These are phyloP conservation scores for Canna indica DNA, from an alignment of 176 grass and related monocot species.

Conservation along the genomic window DNA sequence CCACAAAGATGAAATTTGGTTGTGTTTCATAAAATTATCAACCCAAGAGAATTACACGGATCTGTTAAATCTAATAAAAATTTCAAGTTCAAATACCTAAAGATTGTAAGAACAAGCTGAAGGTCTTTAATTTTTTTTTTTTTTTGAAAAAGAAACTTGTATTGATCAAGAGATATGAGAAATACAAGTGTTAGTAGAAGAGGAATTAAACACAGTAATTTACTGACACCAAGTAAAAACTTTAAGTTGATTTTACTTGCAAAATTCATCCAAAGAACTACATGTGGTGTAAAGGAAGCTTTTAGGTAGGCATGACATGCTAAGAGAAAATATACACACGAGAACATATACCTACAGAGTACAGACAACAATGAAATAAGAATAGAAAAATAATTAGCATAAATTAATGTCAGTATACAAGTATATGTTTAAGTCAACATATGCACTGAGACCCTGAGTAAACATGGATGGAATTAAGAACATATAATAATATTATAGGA, in stretches of 20 bases:
- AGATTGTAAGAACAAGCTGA: neutral
- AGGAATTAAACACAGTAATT: no score
- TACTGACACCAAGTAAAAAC: neutral
- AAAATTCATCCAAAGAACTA: neutral
- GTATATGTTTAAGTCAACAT: no score
- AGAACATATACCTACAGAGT: neutral
- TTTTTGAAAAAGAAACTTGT: no score
- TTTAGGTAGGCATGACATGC: neutral
- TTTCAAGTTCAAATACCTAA: neutral
- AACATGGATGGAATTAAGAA: no score
- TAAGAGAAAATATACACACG: neutral
- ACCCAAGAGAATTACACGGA: neutral
- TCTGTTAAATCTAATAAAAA: neutral
- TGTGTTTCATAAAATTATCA: neutral
- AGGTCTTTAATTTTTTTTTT: no score
- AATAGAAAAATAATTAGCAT: neutral
- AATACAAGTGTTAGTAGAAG: no score
- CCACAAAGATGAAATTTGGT: conserved; percentile 4
- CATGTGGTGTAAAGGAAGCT: neutral
- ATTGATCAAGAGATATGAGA: no score
- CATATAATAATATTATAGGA: no score
- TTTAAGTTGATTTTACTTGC: neutral
- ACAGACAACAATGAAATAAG: no score
- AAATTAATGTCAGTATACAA: no score
- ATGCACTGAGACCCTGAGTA: no score